Percentiles rank a stretch among this genome's conserved stretches.
Conservation (phyloP, 2,329 filamentous ascomycete genomes). For the Diplodia intermedia region DNA sequence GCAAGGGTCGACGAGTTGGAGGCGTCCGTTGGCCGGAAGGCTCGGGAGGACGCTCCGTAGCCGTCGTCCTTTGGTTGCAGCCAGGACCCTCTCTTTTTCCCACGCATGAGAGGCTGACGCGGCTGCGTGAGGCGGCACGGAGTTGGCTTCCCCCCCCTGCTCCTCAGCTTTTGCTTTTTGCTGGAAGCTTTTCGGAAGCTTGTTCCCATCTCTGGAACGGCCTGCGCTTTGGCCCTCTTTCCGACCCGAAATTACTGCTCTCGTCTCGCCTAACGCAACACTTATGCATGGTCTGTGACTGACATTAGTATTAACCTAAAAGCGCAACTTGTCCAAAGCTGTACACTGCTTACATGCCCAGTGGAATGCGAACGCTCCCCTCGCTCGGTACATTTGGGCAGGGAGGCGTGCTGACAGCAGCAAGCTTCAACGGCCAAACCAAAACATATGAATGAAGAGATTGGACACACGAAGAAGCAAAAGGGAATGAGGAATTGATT, state of each 20-base stretch:
- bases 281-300: background rate
- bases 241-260: background rate
- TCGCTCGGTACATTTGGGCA: no score
- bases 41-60: background rate
- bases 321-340: background rate
- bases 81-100: background rate
- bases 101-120: background rate
- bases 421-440: background rate
- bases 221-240: background rate
- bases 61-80: background rate
- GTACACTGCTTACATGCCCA: background rate
- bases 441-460: background rate
- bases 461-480: background rate
- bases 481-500: no score
- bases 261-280: background rate
- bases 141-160: background rate
- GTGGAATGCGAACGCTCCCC: no score
- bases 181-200: background rate
- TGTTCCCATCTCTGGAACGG: background rate
- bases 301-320: background rate
- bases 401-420: background rate
- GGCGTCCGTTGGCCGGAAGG: background rate
- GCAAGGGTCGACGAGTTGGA: background rate
- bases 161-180: background rate
- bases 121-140: background rate